Base-by-base conservation (phyloP, 768 basidiomycete genomes). In the Tulasnella sp. region DNA sequence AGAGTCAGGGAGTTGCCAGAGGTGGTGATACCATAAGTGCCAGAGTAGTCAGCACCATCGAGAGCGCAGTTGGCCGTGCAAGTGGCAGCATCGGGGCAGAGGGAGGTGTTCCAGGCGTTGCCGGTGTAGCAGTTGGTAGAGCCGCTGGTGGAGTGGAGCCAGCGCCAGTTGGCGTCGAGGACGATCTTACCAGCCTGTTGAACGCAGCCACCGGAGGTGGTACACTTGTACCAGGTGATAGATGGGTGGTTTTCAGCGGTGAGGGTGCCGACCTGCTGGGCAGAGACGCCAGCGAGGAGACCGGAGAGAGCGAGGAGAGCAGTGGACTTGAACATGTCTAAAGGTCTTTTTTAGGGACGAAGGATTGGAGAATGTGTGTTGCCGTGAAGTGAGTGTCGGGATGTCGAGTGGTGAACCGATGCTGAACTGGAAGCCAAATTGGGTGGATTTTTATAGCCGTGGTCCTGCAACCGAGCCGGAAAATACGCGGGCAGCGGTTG, bases 41-140 rank as follows among this genome's bases (percentile, higher is more conserved):
- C 80, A 50, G 72, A 34, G 60, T 81, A 81, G 81, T 81, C 81
- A n/a, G 84, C 82, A 77, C 86, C 86, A 78, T 86, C 86, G 77
- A 86, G 81, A 76, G 86, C 86, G 81, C 86, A 86, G 83, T 86
- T 86, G 60, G 79, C 44, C 7, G 90, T 88, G 84, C 90, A 91
- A 77, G 89, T 89, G 3, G 83, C 83, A 34, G 86, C 85, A 83
- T 89, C 88, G 50, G 89, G 88, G 87, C 90, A 91, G 75, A 90
- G 84, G 12, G 88, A 86, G 14, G 86, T 81, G 85, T 91, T 86
- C 89, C 89, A 91, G 22, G 86, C 84, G 87, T 91, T 90, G 48
- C 90, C 90, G 81, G 88, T 90, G 87, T 91, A 90, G 85, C 86
- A 87, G 84, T 87, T 87, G 80, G 86, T 74, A 4, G 44, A 80